These are phyloP conservation scores for Torulaspora indica DNA, from an alignment of 805 yeast genomes.

Conservation along the genomic window DNA sequence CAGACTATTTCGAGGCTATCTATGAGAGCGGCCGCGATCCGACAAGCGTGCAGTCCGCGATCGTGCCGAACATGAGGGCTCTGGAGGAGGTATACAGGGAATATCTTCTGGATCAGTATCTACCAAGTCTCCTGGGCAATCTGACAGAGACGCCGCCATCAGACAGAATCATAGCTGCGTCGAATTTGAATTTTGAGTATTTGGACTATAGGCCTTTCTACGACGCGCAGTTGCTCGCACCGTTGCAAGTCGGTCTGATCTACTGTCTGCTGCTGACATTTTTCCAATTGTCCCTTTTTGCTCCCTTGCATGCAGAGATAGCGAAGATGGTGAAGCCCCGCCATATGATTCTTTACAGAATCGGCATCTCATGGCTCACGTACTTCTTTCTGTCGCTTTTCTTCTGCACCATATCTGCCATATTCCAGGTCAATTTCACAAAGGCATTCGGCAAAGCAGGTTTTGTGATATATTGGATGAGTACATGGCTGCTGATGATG, in stretches of 20 bases:
- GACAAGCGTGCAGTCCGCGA: slow-evolving; percentile 42
- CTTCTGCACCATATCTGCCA: slow-evolving; percentile 56
- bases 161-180: slow-evolving; percentile 25
- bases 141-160: slow-evolving; percentile 18
- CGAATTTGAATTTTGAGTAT: slow-evolving; percentile 36
- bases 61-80: slow-evolving; percentile 41
- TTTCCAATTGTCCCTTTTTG: slow-evolving; percentile 60
- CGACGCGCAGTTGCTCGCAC: slow-evolving; percentile 53
- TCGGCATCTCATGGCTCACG: slow-evolving; percentile 46
- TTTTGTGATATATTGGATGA: slow-evolving; percentile 70
- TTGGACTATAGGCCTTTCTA: slow-evolving; percentile 49
- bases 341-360: slow-evolving; percentile 51
- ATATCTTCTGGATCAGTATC: slow-evolving; percentile 19
- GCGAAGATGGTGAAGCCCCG: slow-evolving; percentile 42
- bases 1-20: slow-evolving; percentile 36
- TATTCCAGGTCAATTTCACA: slow-evolving; percentile 60
- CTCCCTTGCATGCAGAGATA: slow-evolving; percentile 47
- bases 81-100: slow-evolving; percentile 36
- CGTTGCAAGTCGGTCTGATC: slow-evolving; percentile 70
- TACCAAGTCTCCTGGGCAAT: slow-evolving; percentile 31
- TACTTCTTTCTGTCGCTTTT: slow-evolving; percentile 56
- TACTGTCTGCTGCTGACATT: slow-evolving; percentile 67
- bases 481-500: slow-evolving; percentile 60
- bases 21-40: slow-evolving; percentile 67
- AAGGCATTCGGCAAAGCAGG: slow-evolving; percentile 61